Evolutionary conservation across 805 yeast species (phyloP), one percentile per base, ranked within the genome.

Genomic region (Hanseniaspora taiwanica): DNA sequence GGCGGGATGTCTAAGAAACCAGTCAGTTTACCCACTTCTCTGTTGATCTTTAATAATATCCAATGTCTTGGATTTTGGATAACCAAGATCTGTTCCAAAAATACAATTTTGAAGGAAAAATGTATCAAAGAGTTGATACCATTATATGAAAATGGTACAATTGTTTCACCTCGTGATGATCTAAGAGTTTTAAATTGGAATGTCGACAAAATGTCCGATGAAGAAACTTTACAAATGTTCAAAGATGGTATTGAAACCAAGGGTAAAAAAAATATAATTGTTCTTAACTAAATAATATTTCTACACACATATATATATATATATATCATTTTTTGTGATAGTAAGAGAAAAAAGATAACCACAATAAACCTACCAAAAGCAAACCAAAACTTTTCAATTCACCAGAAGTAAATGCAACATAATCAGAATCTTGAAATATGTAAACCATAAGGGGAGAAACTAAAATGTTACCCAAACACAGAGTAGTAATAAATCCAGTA

Each of bases 1-100:
- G 99, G 99, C 25, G 97, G 94, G 29, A 91, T 91, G 98, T 84
- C 96, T 3, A 77, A 79, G 68, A 87, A 84, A 62, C 98, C 98
- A 2, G 93, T 91, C 9, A 72, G 74, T n/a, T 61, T 91, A 42
- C 96, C 97, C 31, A 85, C 96, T 1, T 75, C 94, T 0, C 64
- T 83, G 44, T 83, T 83, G 55, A 87, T 91, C 47, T 91, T 91
- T 68, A 91, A 89, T 60, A 81, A 87, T 54, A 61, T 91, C 42
- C 76, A 81, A 5, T 76, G 86, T 40, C 72, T 77, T 21, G 99
- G 99, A 0, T 91, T 82, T 64, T 91, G 99, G 99, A 77, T 86
- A 43, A 81, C 95, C 10, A 75, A 66, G 35, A 76, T 76, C 64
- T n/a, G n/a, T n/a, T n/a, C n/a, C 66, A 73, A 38, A 68, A 71